Conservation (phyloP, 306 rosid species). For the Cucurbita maxima region DNA sequence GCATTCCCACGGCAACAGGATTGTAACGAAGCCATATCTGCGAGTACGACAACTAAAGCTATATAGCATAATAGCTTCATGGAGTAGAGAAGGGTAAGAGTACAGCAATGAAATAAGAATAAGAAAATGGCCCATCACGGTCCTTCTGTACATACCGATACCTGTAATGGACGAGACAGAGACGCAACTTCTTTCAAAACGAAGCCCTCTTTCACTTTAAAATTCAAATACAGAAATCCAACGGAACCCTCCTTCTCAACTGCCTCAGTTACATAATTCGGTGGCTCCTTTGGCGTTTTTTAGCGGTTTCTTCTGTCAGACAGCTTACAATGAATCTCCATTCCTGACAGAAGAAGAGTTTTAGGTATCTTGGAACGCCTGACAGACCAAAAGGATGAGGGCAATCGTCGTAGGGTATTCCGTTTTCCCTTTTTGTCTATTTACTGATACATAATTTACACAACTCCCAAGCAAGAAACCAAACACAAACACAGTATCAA, state of each 20-base stretch:
- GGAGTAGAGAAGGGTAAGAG: neutral
- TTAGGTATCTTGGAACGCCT: neutral
- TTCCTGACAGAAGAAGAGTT: neutral
- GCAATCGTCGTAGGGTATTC: neutral
- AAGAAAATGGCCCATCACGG: neutral
- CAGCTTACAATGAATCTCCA: neutral
- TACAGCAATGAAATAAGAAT: neutral
- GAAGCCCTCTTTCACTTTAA: neutral
- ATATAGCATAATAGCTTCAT: neutral
- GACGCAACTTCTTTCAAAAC: neutral
- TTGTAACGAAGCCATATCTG: neutral
- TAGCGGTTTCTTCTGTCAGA: neutral
- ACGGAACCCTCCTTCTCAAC: neutral
- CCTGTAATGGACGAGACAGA: neutral
- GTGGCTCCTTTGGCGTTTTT: neutral
- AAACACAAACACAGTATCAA: neutral
- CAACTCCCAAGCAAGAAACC: constrained; percentile 3
- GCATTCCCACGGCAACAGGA: neutral
- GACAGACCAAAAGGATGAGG: neutral
- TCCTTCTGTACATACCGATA: neutral
- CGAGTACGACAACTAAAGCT: neutral
- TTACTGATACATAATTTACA: constrained; percentile 1
- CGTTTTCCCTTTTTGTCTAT: neutral
- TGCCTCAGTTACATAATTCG: neutral
- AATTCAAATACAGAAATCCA: neutral